These are phyloP conservation scores for Saccharomycodes ludwigii DNA, from an alignment of 805 yeast species.

Conservation along the genomic window DNA sequence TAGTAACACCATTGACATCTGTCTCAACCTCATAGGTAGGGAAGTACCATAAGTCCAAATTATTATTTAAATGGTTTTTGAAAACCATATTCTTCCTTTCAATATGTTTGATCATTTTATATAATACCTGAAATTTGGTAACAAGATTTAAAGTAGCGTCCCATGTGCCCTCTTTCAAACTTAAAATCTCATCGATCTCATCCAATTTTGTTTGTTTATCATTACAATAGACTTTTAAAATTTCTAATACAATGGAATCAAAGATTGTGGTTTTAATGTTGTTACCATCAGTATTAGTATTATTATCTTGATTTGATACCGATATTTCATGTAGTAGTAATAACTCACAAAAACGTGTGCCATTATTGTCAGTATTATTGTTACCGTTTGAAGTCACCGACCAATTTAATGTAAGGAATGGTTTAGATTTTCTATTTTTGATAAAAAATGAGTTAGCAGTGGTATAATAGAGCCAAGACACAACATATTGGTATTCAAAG, in stretches of 20 bases:
- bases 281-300: too few species aligned
- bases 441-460: conserved; percentile 20
- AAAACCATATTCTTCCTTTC: conserved; percentile 19
- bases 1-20: conserved; percentile 2
- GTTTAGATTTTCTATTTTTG: conserved; percentile 2
- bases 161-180: too few species aligned
- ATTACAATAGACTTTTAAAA: conserved; percentile 2
- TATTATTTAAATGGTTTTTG: conserved; percentile 18
- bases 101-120: conserved; percentile 17
- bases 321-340: conserved; percentile 4
- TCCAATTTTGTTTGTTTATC: too few species aligned
- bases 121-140: conserved; percentile 16
- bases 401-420: conserved; percentile 2
- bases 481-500: conserved; percentile 23
- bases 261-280: too few species aligned
- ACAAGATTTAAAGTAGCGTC: background rate
- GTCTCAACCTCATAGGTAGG: conserved; percentile 11
- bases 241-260: too few species aligned
- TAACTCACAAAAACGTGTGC: conserved; percentile 5
- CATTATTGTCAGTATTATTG: conserved; percentile 2
- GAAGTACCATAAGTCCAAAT: conserved; percentile 18
- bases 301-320: too few species aligned
- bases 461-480: conserved; percentile 23
- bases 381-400: conserved; percentile 3
- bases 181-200: too few species aligned